Conservation (phyloP, 768 basidiomycete species). For the Sarcodon sp. region DNA sequence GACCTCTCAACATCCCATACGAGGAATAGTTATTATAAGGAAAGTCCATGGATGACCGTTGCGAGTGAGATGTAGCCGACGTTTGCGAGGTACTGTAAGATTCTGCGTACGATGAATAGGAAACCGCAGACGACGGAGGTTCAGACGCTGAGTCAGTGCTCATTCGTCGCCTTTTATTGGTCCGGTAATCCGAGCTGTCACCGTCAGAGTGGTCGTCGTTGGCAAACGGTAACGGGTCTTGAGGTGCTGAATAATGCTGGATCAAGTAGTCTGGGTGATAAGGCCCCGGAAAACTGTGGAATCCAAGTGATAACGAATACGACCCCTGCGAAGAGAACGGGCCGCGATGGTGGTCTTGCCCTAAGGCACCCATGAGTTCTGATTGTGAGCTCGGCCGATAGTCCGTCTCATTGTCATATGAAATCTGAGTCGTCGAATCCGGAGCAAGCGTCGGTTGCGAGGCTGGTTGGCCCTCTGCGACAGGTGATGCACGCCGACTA, state of each 20-base stretch:
- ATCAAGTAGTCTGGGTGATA: constrained; percentile 63
- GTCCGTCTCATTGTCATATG: constrained; percentile 29
- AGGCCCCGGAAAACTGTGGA: constrained; percentile 46
- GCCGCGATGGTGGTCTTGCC: constrained; percentile 11
- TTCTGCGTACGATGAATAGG: constrained; percentile 48
- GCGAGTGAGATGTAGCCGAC: constrained; percentile 43
- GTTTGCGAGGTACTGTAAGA: constrained; percentile 44
- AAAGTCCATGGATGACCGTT: constrained; percentile 50
- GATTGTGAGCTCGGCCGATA: constrained; percentile 27
- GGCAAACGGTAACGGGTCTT: constrained; percentile 43
- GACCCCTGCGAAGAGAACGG: constrained; percentile 11
- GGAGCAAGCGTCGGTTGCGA: constrained; percentile 54
- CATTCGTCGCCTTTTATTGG: constrained; percentile 61
- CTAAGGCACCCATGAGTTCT: constrained; percentile 37
- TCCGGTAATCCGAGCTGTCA: constrained; percentile 26
- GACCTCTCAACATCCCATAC: constrained; percentile 40
- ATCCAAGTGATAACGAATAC: constrained; percentile 22
- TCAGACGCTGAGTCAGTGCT: constrained; percentile 39
- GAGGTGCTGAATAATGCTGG: constrained; percentile 30
- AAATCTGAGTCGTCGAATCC: constrained; percentile 51
- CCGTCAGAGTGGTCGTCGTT: constrained; percentile 32
- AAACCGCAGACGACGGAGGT: constrained; percentile 48
- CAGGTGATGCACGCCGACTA: constrained; percentile 62
- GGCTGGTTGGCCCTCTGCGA: constrained; percentile 23
- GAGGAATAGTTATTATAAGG: constrained; percentile 43